Conservation (phyloP, 176 grass and related monocot species). For the Calamus simplicifolius region DNA sequence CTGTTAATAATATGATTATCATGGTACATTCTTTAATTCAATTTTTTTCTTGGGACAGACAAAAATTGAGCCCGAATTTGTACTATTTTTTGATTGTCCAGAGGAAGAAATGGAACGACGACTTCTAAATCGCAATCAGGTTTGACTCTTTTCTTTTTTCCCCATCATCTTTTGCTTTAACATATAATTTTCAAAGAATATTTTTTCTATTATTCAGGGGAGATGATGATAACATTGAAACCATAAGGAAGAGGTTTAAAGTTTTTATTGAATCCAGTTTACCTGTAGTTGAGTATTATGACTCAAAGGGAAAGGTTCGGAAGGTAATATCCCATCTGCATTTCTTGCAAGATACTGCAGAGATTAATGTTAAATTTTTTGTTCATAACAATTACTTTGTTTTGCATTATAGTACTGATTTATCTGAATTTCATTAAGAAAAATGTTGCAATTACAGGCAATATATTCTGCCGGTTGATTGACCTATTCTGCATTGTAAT, state of each 20-base stretch:
- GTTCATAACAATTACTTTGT: neutral
- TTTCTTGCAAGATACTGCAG: neutral
- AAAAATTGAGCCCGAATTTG: constrained; percentile 19
- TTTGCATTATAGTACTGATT: no score
- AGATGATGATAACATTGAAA: constrained; percentile 23
- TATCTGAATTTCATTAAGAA: no score
- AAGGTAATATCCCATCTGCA: constrained; percentile 5
- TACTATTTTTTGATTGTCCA: constrained; percentile 19
- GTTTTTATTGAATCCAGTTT: constrained; percentile 16
- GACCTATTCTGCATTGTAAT: no score
- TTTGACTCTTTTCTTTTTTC: neutral
- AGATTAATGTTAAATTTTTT: no score
- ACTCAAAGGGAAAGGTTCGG: constrained; percentile 6
- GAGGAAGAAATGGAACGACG: constrained; percentile 7
- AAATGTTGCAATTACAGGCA: no score
- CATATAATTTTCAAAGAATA: neutral
- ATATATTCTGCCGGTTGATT: no score
- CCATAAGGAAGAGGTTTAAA: constrained; percentile 16
- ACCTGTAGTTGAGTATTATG: constrained; percentile 20
- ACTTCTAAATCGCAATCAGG: constrained; percentile 23
- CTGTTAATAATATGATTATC: no score
- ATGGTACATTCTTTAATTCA: neutral
- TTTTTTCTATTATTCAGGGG: neutral
- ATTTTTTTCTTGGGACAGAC: neutral
- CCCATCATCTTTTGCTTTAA: neutral